Evolutionary conservation across 306 rosid genomes (phyloP).

Genomic region (Rosa persica): DNA sequence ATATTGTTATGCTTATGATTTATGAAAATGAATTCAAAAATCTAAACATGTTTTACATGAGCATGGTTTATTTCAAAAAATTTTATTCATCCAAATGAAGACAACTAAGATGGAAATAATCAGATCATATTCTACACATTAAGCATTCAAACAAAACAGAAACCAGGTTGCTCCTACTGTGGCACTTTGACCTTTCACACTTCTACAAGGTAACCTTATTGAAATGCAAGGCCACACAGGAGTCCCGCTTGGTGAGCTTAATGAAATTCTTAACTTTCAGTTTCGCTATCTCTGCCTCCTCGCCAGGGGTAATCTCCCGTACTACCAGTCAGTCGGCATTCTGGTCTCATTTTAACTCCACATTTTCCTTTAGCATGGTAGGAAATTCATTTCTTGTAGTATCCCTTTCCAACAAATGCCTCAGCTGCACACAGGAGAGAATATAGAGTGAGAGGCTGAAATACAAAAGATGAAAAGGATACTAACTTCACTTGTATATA

Average conservation of each 20-base stretch:
- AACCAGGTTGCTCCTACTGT: constrained; percentile 7
- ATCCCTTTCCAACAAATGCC: constrained; percentile 88
- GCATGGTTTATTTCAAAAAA: constrained; percentile 3
- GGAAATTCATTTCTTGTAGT: constrained; percentile 45
- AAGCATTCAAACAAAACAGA: background rate
- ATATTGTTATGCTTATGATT: background rate
- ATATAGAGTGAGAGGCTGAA: constrained; percentile 22
- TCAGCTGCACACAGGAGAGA: constrained; percentile 54
- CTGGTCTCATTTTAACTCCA: constrained; percentile 57
- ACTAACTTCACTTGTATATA: constrained; percentile 31
- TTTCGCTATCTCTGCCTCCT: constrained; percentile 85
- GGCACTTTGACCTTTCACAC: constrained; percentile 1
- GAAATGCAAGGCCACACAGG: background rate
- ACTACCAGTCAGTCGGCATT: constrained; percentile 83
- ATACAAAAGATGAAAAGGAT: background rate
- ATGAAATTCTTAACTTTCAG: constrained; percentile 66
- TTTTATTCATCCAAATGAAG: constrained; percentile 7
- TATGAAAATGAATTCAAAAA: background rate
- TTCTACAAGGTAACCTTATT: background rate
- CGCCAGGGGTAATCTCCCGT: constrained; percentile 84
- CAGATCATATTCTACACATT: background rate
- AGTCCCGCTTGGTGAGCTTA: constrained; percentile 68
- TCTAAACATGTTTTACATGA: background rate
- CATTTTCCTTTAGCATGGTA: constrained; percentile 48
- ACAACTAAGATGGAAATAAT: background rate